These are phyloP conservation scores for Salvia miltiorrhiza DNA, from an alignment of 257 asterid species.

Conservation along the genomic window DNA sequence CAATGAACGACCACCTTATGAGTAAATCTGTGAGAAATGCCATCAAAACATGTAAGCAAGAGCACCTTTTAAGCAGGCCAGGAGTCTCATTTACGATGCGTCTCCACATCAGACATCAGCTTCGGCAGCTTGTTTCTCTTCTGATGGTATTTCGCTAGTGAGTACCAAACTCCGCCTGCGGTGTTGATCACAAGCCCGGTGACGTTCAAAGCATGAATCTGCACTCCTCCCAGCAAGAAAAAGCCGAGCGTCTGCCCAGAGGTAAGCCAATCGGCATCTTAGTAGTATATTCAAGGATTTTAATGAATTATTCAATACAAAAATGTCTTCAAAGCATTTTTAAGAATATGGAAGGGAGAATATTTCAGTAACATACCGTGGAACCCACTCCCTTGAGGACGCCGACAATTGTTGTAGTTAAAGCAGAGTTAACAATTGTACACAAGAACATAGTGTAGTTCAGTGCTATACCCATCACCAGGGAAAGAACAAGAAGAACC, in stretches of 20 bases:
- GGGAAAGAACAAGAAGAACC: constrained; percentile 65
- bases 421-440: constrained; percentile 93
- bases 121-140: constrained; percentile 64
- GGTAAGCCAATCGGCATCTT: neutral
- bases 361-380: constrained; percentile 48
- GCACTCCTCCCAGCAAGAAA: constrained; percentile 82
- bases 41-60: neutral
- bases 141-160: constrained; percentile 73
- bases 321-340: neutral
- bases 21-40: neutral
- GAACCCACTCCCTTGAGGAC: constrained; percentile 98
- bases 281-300: neutral
- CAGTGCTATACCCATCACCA: constrained; percentile 90
- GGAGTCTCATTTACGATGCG: constrained; percentile 46
- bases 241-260: constrained; percentile 71
- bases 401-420: constrained; percentile 96
- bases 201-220: constrained; percentile 77
- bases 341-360: neutral
- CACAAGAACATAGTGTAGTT: constrained; percentile 99
- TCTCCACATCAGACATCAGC: constrained; percentile 45
- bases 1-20: neutral
- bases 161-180: constrained; percentile 90
- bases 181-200: constrained; percentile 86
- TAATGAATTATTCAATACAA: neutral
- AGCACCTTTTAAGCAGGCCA: neutral